Evolutionary conservation across 495 filamentous ascomycete genomes (phyloP), one percentile per base, ranked within the genome.

Genomic region (Glutinoglossum americanum): DNA sequence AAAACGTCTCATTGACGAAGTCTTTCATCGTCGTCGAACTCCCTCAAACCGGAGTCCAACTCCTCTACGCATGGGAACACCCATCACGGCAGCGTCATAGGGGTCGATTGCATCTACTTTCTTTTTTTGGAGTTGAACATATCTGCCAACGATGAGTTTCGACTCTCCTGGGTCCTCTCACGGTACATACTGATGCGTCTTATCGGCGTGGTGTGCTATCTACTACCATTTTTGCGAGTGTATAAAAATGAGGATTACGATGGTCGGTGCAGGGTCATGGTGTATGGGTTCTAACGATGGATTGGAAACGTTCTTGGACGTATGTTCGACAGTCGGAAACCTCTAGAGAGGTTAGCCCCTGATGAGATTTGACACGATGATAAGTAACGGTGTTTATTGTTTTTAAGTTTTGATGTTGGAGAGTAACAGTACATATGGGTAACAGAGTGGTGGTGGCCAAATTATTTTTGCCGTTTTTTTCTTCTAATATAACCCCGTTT

Each of bases 1-100:
- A 15, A 81, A 78, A 61, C 74, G 80, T 58, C 73, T 94, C 63
- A 82, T 92, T 64, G 80, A 87, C 70, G 83, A 89, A 61, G 75
- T 90, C 49, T 84, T 94, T 65, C 73, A 83, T 63, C 84, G 83
- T 51, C 70, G 17, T 28, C 21, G 32, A 3, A 56, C 49, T 4
- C n/a, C 49, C 11, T 13, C 49, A 28, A n/a, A 19, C 30, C 49
- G 49, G 26, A 53, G 11, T 32, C 49, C 49, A 27, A 53, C 49
- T 28, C 49, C 49, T 30, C 30, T 53, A 17, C 49, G 49, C 7
- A 7, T 28, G 28, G 49, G 49, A 15, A 27, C 23, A 32, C 49
- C 49, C 2, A 53, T 53, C 49, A 27, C 23, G 5, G 49, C 49
- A 30, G 26, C 49, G 7, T 51, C 11, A 1, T 51, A 51, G 13